These are phyloP conservation scores for Rutidosis leptorrhynchoides DNA, from an alignment of 129 eudicot species.

Conservation along the genomic window DNA sequence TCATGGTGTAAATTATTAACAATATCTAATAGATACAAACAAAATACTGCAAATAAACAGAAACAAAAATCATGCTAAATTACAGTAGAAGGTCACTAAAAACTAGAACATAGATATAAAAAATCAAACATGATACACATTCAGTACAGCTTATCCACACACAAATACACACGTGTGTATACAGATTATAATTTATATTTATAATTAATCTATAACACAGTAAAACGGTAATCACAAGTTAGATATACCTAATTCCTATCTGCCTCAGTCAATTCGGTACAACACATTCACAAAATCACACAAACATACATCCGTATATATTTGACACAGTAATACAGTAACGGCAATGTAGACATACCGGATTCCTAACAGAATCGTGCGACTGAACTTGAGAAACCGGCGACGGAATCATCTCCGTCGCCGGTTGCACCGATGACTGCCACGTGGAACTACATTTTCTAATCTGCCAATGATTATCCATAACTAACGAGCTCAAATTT, in stretches of 20 bases:
- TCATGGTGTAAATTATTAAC: not conserved
- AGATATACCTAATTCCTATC: not conserved
- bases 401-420: slow-evolving; percentile 19
- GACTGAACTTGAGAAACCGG: slow-evolving; percentile 27
- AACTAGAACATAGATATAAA: not conserved
- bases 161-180: not conserved
- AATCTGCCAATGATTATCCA: slow-evolving; percentile 33
- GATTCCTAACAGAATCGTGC: slow-evolving; percentile 29
- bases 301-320: not conserved
- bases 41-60: not conserved
- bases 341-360: slow-evolving; percentile 13
- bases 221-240: not conserved
- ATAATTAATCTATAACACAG: not conserved
- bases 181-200: not conserved
- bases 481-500: slow-evolving; percentile 20
- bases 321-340: not conserved
- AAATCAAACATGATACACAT: not conserved
- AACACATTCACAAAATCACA: not conserved
- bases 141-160: slow-evolving; percentile 4
- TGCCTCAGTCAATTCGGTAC: not conserved
- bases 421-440: slow-evolving; percentile 33
- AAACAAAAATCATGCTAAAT: not conserved
- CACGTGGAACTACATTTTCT: slow-evolving; percentile 32
- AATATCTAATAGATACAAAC: not conserved
- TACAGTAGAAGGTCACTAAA: not conserved